These are phyloP conservation scores for Monosporascus sp. DNA, from an alignment of 2,329 filamentous ascomycete genomes.

Conservation along the genomic window DNA sequence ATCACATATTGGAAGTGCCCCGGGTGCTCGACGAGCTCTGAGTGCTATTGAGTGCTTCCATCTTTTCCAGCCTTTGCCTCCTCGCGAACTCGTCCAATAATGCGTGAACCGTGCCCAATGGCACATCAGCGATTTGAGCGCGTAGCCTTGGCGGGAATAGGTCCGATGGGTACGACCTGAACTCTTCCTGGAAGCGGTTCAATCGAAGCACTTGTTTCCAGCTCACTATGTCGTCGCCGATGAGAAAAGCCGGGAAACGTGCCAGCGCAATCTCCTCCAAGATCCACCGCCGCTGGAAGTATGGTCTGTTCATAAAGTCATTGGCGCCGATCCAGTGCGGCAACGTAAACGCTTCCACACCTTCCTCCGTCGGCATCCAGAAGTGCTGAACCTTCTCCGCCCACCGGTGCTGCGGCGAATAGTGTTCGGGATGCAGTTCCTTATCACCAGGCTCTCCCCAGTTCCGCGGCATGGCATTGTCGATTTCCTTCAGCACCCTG, in stretches of 20 bases:
- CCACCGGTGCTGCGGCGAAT: constrained; percentile 28
- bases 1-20: background rate
- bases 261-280: constrained; percentile 31
- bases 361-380: constrained; percentile 18
- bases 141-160: constrained; percentile 22
- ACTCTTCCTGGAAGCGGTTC: constrained; percentile 31
- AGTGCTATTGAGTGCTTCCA: background rate
- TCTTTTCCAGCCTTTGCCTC: constrained; percentile 3
- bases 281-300: constrained; percentile 33
- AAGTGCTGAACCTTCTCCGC: constrained; percentile 20
- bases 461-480: constrained; percentile 24
- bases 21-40: background rate
- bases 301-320: constrained; percentile 27
- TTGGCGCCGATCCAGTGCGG: constrained; percentile 18
- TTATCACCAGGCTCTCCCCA: constrained; percentile 31
- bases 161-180: constrained; percentile 26
- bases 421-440: constrained; percentile 28
- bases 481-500: constrained; percentile 20
- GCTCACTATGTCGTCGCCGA: constrained; percentile 31
- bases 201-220: constrained; percentile 31
- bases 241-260: constrained; percentile 24
- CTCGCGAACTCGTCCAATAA: constrained; percentile 8
- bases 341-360: constrained; percentile 13
- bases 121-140: constrained; percentile 15
- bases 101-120: constrained; percentile 13